phyloP scores from a whole-genome alignment of 345 rosid genomes.

The Euphorbia peplus region DNA sequence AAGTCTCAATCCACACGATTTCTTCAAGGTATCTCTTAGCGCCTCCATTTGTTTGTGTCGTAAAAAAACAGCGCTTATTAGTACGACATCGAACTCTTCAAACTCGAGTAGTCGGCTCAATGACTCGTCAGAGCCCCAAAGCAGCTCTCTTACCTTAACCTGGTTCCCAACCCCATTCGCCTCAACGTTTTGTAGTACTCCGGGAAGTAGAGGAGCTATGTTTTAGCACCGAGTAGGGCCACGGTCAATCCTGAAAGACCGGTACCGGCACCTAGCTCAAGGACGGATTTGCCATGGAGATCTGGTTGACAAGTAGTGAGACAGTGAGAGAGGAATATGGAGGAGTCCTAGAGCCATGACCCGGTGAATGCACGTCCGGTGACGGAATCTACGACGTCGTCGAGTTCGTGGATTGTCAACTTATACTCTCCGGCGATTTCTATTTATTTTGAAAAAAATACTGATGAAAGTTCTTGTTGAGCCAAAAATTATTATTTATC shows the following conservation, averaged over 20 bases:
- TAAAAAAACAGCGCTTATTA: constrained; percentile 44
- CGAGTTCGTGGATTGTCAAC: constrained; percentile 25
- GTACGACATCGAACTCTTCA: constrained; percentile 20
- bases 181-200: constrained; percentile 27
- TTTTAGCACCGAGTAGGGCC: constrained; percentile 35
- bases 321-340: constrained; percentile 33
- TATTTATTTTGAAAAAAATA: no score
- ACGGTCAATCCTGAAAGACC: constrained; percentile 37
- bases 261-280: constrained; percentile 39
- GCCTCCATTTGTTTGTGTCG: constrained; percentile 21
- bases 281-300: constrained; percentile 21
- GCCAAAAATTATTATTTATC: no score
- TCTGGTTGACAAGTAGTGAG: constrained; percentile 19
- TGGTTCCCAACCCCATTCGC: constrained; percentile 21
- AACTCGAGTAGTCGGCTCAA: constrained; percentile 9
- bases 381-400: constrained; percentile 22
- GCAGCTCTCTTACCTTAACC: constrained; percentile 33
- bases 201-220: constrained; percentile 25
- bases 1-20: constrained; percentile 10
- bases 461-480: no score
- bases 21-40: constrained; percentile 30
- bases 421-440: constrained; percentile 14
- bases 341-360: constrained; percentile 41
- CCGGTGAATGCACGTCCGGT: constrained; percentile 36
- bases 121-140: constrained; percentile 27